A percentile compares a stretch with the other conserved stretches of the same genome.
phyloP scores from a whole-genome alignment of 805 yeast genomes.

The Tetrapisispora namnaoensis region DNA sequence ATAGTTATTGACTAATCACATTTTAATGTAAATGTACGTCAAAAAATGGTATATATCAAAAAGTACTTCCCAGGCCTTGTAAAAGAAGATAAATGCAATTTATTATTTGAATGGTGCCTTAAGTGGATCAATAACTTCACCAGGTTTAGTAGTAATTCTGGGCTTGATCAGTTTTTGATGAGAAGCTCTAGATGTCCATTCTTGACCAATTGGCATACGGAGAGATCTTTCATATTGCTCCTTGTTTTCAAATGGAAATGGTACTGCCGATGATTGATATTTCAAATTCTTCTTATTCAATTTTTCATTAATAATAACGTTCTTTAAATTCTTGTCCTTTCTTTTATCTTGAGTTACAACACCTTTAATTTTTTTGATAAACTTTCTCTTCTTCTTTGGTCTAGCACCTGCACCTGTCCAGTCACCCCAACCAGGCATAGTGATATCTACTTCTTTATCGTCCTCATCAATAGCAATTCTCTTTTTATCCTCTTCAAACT shows the following conservation, averaged over 20 bases:
- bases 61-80: not conserved
- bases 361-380: slow-evolving; percentile 67
- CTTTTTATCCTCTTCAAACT: slow-evolving; percentile 70
- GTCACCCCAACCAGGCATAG: slow-evolving; percentile 96
- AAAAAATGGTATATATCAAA: not conserved
- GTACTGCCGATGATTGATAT: slow-evolving; percentile 83
- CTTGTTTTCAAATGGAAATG: slow-evolving; percentile 85
- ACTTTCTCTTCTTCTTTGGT: slow-evolving; percentile 45
- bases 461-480: slow-evolving; percentile 64
- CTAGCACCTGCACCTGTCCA: slow-evolving; percentile 58
- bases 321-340: slow-evolving; percentile 62
- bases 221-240: slow-evolving; percentile 93
- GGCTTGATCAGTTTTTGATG: slow-evolving; percentile 89
- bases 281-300: slow-evolving; percentile 75
- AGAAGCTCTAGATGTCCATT: slow-evolving; percentile 84
- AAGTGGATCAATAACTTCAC: slow-evolving; percentile 83
- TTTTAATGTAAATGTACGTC: too few relatives aligned
- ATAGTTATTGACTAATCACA: not conserved
- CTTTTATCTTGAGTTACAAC: slow-evolving; percentile 62
- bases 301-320: slow-evolving; percentile 84
- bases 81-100: not conserved
- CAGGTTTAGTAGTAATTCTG: slow-evolving; percentile 73
- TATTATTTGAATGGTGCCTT: slow-evolving; percentile 61
- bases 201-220: slow-evolving; percentile 94
- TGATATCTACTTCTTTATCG: slow-evolving; percentile 74